These are phyloP conservation scores for Penicillium sp. DNA, from an alignment of 2,329 filamentous ascomycete genomes.

Conservation along the genomic window DNA sequence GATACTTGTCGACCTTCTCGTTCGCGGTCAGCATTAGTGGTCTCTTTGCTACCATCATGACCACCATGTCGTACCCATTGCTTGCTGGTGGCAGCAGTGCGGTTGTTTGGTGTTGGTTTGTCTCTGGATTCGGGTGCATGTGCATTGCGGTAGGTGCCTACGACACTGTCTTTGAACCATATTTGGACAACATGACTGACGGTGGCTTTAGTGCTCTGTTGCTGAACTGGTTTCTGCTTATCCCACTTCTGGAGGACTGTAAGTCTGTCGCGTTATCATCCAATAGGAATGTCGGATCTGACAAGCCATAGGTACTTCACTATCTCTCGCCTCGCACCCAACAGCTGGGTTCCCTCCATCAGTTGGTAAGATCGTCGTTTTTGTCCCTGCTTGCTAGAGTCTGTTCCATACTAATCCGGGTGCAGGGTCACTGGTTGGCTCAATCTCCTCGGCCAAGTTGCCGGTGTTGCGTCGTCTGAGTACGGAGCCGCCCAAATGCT, in stretches of 20 bases:
- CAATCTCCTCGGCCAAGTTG: constrained; percentile 56
- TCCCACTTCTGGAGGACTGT: constrained; percentile 58
- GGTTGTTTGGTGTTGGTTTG: constrained; percentile 62
- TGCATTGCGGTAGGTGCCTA: constrained; percentile 47
- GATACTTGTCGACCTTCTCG: constrained; percentile 61
- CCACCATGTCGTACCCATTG: constrained; percentile 58
- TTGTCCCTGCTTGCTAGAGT: too few relatives aligned
- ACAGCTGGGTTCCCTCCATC: constrained; percentile 51
- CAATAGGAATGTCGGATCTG: neutral
- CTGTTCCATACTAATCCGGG: neutral
- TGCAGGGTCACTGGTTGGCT: constrained; percentile 49
- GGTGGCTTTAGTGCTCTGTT: constrained; percentile 43
- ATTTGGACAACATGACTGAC: neutral
- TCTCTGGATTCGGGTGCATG: constrained; percentile 59
- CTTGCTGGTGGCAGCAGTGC: constrained; percentile 57
- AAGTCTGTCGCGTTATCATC: neutral
- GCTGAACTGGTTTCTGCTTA: constrained; percentile 61
- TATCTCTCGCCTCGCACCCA: constrained; percentile 56
- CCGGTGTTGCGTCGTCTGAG: constrained; percentile 59
- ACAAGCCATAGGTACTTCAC: constrained; percentile 48
- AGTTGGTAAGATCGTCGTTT: constrained; percentile 42
- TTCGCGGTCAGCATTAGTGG: constrained; percentile 62
- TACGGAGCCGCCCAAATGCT: constrained; percentile 61
- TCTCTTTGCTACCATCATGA: constrained; percentile 58
- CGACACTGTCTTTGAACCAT: too few relatives aligned